Evolutionary conservation across 106 monocot genomes (phyloP).

Genomic region (Dioscorea zingiberensis): DNA sequence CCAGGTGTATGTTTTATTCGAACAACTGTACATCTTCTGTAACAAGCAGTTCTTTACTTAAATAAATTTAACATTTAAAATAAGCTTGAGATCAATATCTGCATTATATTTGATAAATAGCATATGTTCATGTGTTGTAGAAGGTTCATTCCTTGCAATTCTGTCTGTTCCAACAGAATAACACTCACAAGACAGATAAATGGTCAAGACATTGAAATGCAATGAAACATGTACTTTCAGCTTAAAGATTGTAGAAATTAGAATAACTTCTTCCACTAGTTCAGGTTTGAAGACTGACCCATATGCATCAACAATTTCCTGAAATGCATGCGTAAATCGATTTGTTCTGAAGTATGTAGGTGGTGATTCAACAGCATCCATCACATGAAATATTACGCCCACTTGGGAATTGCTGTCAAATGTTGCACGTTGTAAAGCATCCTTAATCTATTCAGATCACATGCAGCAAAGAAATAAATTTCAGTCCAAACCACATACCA

Average conservation of each 20-base stretch:
- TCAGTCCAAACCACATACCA: neutral
- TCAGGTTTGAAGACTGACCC: constrained; percentile 52
- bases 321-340: constrained; percentile 83
- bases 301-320: constrained; percentile 99
- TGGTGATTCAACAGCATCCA: constrained; percentile 83
- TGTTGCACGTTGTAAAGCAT: constrained; percentile 75
- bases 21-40: no score
- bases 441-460: constrained; percentile 65
- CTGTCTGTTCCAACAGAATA: no score
- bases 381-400: constrained; percentile 93
- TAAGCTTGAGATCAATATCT: no score
- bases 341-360: constrained; percentile 95
- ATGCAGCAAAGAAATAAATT: constrained; percentile 1
- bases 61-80: no score
- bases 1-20: no score
- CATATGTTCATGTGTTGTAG: no score
- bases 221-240: no score
- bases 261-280: neutral
- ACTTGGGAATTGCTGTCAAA: constrained; percentile 95
- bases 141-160: no score
- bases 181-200: no score
- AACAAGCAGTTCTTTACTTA: no score
- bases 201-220: no score
- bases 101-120: no score
- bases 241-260: neutral